Percentiles rank a stretch among this genome's conserved stretches.
These are phyloP conservation scores for Spathaspora arborariae DNA, from an alignment of 805 yeast genomes.

Conservation along the genomic window DNA sequence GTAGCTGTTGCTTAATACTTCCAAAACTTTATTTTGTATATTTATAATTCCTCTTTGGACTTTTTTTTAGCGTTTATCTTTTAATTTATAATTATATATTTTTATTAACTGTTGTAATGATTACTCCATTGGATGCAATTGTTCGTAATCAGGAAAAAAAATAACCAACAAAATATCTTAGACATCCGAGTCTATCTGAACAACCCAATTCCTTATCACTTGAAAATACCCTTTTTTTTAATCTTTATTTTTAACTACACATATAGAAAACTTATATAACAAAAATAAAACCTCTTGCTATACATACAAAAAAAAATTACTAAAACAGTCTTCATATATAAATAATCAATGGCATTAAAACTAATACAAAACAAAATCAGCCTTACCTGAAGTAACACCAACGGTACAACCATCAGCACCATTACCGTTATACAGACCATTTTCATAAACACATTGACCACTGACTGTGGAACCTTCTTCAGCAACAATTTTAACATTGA, in stretches of 20 bases:
- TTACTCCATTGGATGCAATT: background rate
- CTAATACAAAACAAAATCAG: conserved; percentile 74
- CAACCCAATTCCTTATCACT: no score
- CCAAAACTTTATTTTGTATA: background rate
- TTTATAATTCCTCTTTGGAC: background rate
- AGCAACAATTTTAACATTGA: conserved; percentile 39
- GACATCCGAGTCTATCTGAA: no score
- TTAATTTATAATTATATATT: background rate
- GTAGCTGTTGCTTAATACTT: conserved; percentile 21
- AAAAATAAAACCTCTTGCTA: no score
- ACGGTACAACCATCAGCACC: conserved; percentile 92
- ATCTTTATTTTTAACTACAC: background rate
- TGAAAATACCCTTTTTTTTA: no score
- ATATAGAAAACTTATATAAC: no score
- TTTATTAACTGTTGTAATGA: no score
- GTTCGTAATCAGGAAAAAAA: no score
- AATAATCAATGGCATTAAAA: background rate
- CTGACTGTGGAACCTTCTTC: conserved; percentile 51
- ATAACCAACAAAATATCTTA: no score
- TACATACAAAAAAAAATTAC: background rate
- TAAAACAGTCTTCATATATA: background rate
- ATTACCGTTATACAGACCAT: conserved; percentile 66
- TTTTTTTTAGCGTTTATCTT: background rate
- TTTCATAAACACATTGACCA: conserved; percentile 77
- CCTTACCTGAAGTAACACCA: conserved; percentile 79